Conservation (phyloP, 768 basidiomycete species). For the Leccinum pellstonianum region DNA sequence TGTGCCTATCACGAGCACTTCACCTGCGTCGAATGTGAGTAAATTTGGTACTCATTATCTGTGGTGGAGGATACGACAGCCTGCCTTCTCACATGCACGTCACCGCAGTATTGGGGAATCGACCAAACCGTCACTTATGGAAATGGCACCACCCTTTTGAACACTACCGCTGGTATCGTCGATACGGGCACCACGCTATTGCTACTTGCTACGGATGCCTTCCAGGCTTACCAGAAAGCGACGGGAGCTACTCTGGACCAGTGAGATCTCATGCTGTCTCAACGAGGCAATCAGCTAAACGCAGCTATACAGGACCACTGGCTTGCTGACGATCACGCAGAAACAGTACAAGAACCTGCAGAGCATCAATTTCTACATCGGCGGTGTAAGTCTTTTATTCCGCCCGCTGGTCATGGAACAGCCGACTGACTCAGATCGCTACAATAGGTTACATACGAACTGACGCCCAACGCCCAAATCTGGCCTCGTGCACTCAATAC, state of each 20-base stretch:
- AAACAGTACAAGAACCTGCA: slow-evolving; percentile 47
- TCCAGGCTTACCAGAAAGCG: slow-evolving; percentile 52
- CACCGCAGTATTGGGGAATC: slow-evolving; percentile 46
- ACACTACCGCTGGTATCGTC: slow-evolving; percentile 45
- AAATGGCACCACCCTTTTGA: slow-evolving; percentile 31
- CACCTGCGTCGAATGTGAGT: slow-evolving; percentile 41
- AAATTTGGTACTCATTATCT: background rate
- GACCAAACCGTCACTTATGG: slow-evolving; percentile 41
- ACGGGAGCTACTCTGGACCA: slow-evolving; percentile 53
- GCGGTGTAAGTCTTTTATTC: slow-evolving; percentile 30
- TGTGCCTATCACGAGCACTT: slow-evolving; percentile 43
- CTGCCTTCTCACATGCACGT: background rate
- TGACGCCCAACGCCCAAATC: slow-evolving; percentile 66
- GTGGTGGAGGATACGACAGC: no score
- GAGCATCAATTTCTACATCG: slow-evolving; percentile 54
- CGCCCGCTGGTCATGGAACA: background rate
- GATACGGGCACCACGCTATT: slow-evolving; percentile 53
- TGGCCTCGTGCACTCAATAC: slow-evolving; percentile 64
- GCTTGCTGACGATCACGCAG: slow-evolving; percentile 54
- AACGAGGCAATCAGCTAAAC: background rate
- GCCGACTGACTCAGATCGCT: background rate
- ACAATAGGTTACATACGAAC: slow-evolving; percentile 46
- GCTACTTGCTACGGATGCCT: slow-evolving; percentile 58
- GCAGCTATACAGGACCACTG: slow-evolving; percentile 41
- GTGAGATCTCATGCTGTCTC: slow-evolving; percentile 27